These are phyloP conservation scores for Neodidymelliopsis sp. DNA, from an alignment of 2,329 filamentous ascomycete genomes.

Conservation along the genomic window DNA sequence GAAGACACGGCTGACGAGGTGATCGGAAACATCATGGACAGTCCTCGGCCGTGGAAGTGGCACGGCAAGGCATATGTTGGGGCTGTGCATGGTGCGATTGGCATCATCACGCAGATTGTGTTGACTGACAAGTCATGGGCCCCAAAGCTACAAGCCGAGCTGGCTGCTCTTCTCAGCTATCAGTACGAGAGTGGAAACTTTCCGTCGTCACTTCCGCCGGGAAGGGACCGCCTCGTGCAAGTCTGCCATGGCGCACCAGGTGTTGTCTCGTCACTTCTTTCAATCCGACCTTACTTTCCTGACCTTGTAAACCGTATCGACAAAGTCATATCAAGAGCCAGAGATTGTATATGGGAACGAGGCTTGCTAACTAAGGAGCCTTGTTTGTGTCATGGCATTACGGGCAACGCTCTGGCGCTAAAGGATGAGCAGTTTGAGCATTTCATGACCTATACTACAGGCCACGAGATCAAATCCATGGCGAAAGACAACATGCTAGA, in stretches of 20 bases:
- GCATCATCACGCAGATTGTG: slow-evolving; percentile 74
- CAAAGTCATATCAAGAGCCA: slow-evolving; percentile 59
- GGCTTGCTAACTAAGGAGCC: slow-evolving; percentile 70
- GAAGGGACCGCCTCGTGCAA: slow-evolving; percentile 63
- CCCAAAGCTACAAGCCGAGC: slow-evolving; percentile 59
- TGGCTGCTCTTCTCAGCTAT: slow-evolving; percentile 64
- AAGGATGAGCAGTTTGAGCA: slow-evolving; percentile 61
- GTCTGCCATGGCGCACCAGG: slow-evolving; percentile 74
- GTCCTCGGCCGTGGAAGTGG: slow-evolving; percentile 68
- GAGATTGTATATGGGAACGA: slow-evolving; percentile 62
- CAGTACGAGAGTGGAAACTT: slow-evolving; percentile 71
- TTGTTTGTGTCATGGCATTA: slow-evolving; percentile 70
- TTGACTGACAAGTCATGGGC: slow-evolving; percentile 65
- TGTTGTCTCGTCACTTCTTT: slow-evolving; percentile 65
- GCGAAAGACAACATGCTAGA: slow-evolving; percentile 61
- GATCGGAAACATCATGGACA: slow-evolving; percentile 65
- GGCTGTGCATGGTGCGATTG: slow-evolving; percentile 71
- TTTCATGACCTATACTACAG: slow-evolving; percentile 65
- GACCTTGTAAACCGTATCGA: slow-evolving; percentile 62
- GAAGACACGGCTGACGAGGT: slow-evolving; percentile 64
- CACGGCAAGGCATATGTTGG: slow-evolving; percentile 69
- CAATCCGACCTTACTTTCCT: slow-evolving; percentile 65
- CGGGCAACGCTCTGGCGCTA: slow-evolving; percentile 68
- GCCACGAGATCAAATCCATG: slow-evolving; percentile 63
- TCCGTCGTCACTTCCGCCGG: slow-evolving; percentile 61